Percentiles rank a stretch among this genome's conserved stretches.
phyloP scores from a whole-genome alignment of 306 rosid genomes.

The Comarum palustre region DNA sequence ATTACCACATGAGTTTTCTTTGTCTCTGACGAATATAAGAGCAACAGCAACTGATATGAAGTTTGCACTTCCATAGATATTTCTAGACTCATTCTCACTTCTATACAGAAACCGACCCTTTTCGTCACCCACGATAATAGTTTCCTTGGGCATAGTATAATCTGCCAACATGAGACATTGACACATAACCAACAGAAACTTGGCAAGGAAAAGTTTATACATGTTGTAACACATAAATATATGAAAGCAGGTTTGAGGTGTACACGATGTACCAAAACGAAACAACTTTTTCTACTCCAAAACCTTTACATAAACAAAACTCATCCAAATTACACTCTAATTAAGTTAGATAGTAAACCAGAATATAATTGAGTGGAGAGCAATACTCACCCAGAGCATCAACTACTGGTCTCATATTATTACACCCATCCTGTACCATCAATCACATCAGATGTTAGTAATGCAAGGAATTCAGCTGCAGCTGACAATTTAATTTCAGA shows the following conservation, averaged over 20 bases:
- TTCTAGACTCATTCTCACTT: slow-evolving; percentile 38
- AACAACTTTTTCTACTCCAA: neutral
- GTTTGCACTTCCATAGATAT: slow-evolving; percentile 30
- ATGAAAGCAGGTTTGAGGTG: neutral
- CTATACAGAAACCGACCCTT: slow-evolving; percentile 44
- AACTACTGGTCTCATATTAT: slow-evolving; percentile 39
- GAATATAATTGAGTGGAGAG: neutral
- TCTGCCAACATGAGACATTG: slow-evolving; percentile 38
- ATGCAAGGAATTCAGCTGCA: neutral
- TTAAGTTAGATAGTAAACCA: neutral
- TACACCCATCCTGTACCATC: slow-evolving; percentile 35
- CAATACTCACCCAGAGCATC: slow-evolving; percentile 43
- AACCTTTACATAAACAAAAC: neutral
- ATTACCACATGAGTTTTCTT: slow-evolving; percentile 51
- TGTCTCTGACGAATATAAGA: slow-evolving; percentile 68
- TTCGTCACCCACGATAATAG: slow-evolving; percentile 74
- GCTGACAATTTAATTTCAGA: neutral
- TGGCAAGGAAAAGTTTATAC: neutral
- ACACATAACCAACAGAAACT: slow-evolving; percentile 10
- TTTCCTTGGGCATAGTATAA: slow-evolving; percentile 65
- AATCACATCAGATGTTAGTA: slow-evolving; percentile 10
- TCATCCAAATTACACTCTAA: neutral
- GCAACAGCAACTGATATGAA: slow-evolving; percentile 53
- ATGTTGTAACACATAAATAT: neutral
- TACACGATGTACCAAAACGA: neutral